Base-by-base conservation (phyloP, 192 early-diverging fungal species). In the Entomortierella parvispora region DNA sequence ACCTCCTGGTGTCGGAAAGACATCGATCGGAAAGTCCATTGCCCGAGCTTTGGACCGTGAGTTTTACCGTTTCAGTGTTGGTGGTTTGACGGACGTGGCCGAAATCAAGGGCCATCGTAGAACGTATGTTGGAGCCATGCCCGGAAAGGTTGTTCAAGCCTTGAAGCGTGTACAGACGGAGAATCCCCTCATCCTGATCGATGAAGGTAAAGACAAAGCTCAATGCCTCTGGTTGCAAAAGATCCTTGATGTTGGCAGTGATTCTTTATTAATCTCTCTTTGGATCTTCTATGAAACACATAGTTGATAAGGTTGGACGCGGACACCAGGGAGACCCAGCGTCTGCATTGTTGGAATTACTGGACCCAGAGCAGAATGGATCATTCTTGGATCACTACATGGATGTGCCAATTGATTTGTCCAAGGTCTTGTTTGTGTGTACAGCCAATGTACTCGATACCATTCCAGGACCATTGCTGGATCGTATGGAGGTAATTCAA, bases 81-180 rank as follows among this genome's bases (percentile, higher is more conserved):
- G 98, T 54, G 98, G 98, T 0, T 79, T 99, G 70, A 95, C 93
- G 0, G 98, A 99, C 71, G 98, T 98, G 18, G 98, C 98, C 20
- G 98, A 99, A 80, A 97, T 99, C 79, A 99, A 99, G 87, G 98
- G 96, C 26, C 98, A 98, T 83, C 91, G 98, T 37, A 86, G 98
- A 52, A 99, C 98, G 5, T 99, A 99, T 80, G 98, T 99, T 10
- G 98, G 98, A 48, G 98, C 98, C 7, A 99, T 99, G 98, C 98
- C 98, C 20, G 98, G 98, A 44, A 99, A 99, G 80, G 95, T 99
- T 17, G 90, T 99, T 25, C 98, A 99, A 83, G 98, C 98, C 2
- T 81, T 99, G 64, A 99, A 99, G 77, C 96, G 97, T 47, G 98
- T 99, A 6, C 96, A 99, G 80, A 97, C 98, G 0, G 96, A 98